These are phyloP conservation scores for Populus simonii DNA, from an alignment of 345 rosid genomes.

Conservation along the genomic window DNA sequence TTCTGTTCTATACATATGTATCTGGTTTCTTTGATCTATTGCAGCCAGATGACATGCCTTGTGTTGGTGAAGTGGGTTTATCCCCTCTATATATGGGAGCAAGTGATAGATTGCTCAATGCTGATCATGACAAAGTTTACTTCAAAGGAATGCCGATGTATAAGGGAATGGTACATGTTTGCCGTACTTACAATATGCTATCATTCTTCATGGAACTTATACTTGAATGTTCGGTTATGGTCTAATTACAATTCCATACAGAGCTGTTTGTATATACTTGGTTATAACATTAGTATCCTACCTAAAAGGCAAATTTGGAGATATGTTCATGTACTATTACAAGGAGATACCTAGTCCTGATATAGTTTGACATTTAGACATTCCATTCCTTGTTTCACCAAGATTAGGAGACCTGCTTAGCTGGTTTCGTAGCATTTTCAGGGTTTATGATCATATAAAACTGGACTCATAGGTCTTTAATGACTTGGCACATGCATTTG, in stretches of 20 bases:
- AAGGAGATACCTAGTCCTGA: not conserved
- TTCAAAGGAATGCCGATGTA: conserved; percentile 79
- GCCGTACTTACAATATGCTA: not conserved
- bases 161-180: conserved; percentile 55
- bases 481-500: conserved; percentile 9
- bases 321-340: not conserved
- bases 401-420: not conserved
- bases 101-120: conserved; percentile 73
- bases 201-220: not conserved
- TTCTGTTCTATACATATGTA: not conserved
- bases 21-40: conserved; percentile 17
- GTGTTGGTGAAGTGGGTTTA: conserved; percentile 84
- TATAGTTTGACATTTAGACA: not conserved
- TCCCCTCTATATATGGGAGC: conserved; percentile 71
- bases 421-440: not conserved
- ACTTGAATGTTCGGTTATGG: not conserved
- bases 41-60: conserved; percentile 72
- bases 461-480: not conserved
- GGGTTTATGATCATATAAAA: not conserved
- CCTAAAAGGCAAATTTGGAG: not conserved
- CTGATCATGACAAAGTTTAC: conserved; percentile 70
- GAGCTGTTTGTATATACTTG: not conserved
- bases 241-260: not conserved
- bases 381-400: not conserved
- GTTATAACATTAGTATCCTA: not conserved